Base-by-base conservation (phyloP, 108 stramenopile genomes). In the Bacterosira constricta region DNA sequence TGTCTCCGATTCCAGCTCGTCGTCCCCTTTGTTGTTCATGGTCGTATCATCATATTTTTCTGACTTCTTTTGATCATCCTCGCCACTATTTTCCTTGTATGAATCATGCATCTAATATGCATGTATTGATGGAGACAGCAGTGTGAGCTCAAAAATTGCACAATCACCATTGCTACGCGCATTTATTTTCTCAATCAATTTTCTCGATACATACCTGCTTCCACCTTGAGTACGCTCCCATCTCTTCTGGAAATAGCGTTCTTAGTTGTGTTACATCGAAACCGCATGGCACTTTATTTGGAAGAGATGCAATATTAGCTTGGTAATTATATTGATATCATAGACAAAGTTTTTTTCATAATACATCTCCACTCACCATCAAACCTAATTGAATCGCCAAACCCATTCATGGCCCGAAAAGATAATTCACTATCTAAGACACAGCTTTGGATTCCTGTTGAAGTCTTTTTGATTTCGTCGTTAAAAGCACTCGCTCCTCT, bases 171-270 rank as follows among this genome's bases (percentile, higher is more conserved):
- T n/a, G n/a, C n/a, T n/a, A n/a, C n/a, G n/a, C n/a, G n/a, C n/a
- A n/a, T n/a, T n/a, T n/a, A 60, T 27, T 55, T 29, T 55, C 5
- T 26, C 42, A 23, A 63, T 35, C 38, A 44, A 15, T 6, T 42
- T 13, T 27, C 13, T 12, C 15, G 11, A 38, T 57, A n/a, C 56
- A 41, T 6, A 75, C 73, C 64, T 66, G 81, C 55, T 88, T 87
- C 90, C 92, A 94, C 38, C 87, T 81, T 42, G 75, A 53, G 63
- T 88, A 94, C 7, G 90, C 90, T 45, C 66, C 54, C 87, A 94
- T 88, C 75, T 90, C 88, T 79, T 94, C 90, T 9, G 92, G 92
- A 63, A 84, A 94, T 6, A 94, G 58, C 26, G 55, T 71, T 38
- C 69, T 47, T 31, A 94, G 66, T 61, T 89, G 75, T 34, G 81